These are phyloP conservation scores for Coccomyxa sp. DNA, from an alignment of 139 green algal genomes.

Conservation along the genomic window DNA sequence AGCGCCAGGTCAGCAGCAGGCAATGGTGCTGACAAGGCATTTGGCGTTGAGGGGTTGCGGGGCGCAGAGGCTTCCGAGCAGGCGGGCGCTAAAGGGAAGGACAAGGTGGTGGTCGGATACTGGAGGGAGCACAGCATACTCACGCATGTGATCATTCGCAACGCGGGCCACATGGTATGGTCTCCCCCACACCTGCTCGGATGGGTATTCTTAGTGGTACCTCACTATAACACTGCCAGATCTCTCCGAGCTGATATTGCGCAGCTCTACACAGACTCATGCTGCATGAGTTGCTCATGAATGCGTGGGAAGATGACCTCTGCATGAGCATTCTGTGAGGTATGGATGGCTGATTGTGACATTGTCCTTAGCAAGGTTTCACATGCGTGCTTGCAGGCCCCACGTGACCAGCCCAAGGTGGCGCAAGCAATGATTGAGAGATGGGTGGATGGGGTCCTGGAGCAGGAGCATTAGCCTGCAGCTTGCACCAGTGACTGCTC, in stretches of 20 bases:
- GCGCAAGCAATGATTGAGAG: slow-evolving; percentile 10
- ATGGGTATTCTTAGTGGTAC: too few species aligned
- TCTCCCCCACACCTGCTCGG: slow-evolving; percentile 29
- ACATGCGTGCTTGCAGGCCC: neutral
- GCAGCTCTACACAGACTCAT: neutral
- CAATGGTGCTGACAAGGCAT: neutral
- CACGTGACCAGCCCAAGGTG: neutral
- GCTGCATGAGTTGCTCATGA: neutral
- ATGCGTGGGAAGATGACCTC: neutral
- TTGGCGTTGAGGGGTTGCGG: neutral
- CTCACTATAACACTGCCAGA: neutral
- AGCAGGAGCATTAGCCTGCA: too few species aligned
- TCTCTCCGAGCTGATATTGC: too few species aligned
- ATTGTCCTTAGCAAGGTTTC: neutral
- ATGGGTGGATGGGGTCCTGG: slow-evolving; percentile 24
- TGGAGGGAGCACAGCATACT: slow-evolving; percentile 21
- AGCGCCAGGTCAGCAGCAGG: neutral
- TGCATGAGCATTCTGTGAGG: neutral
- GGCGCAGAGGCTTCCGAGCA: neutral
- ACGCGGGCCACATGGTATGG: slow-evolving; percentile 56
- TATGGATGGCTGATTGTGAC: neutral
- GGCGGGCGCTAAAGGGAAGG: neutral
- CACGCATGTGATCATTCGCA: slow-evolving; percentile 36
- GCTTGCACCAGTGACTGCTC: too few species aligned
- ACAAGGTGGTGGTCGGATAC: slow-evolving; percentile 7